A percentile compares a stretch with the other conserved stretches of the same genome.
These are phyloP conservation scores for Arthrobotrys megalospora DNA, from an alignment of 2,329 filamentous ascomycete species.

Conservation along the genomic window DNA sequence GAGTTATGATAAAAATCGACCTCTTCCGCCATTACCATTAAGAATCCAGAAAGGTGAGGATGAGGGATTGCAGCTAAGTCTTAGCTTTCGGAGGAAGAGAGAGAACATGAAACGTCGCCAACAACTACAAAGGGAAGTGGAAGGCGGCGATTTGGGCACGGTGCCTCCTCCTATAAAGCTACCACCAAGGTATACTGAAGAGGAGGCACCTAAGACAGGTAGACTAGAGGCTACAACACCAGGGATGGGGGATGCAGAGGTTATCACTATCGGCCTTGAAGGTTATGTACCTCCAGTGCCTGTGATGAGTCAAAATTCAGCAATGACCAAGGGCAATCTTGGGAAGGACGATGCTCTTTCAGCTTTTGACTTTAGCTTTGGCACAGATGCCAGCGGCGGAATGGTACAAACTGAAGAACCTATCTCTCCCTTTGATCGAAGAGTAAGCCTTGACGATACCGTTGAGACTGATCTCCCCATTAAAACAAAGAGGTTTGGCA, in stretches of 20 bases:
- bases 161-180: conserved; percentile 15
- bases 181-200: background rate
- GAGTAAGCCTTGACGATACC: background rate
- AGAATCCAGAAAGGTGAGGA: conserved; percentile 9
- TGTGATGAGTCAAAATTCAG: background rate
- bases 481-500: conserved; percentile 21
- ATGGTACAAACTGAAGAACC: background rate
- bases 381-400: too few relatives aligned
- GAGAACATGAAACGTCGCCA: conserved; percentile 21
- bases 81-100: conserved; percentile 39
- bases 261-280: conserved; percentile 47
- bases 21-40: conserved; percentile 46
- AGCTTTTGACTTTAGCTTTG: conserved; percentile 32
- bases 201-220: background rate
- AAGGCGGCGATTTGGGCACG: too few relatives aligned
- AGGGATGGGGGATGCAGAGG: conserved; percentile 48
- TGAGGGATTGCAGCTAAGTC: background rate
- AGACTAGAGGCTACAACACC: conserved; percentile 36
- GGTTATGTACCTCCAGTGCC: background rate
- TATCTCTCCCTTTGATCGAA: conserved; percentile 1
- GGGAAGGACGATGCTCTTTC: background rate
- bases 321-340: too few relatives aligned
- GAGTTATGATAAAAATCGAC: conserved; percentile 50
- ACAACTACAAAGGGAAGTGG: background rate
- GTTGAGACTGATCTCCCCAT: conserved; percentile 16